Evolutionary conservation across 441 rosid genomes (phyloP), one percentile per base, ranked within the genome.

Genomic region (Populus hybrid): DNA sequence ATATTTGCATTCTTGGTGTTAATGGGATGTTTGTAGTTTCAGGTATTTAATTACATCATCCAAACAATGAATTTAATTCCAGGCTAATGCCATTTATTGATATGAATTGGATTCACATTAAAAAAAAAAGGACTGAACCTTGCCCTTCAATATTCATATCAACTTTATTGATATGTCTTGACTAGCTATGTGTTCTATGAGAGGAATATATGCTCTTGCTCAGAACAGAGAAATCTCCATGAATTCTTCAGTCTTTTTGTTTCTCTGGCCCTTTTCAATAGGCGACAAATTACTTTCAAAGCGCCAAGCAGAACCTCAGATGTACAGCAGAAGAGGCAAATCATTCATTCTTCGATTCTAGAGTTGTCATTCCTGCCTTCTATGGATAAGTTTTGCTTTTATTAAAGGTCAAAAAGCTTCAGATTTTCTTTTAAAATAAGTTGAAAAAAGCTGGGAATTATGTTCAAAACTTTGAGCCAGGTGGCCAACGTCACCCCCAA

Each of bases 321-420:
- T 78, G 74, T 36, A 42, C 5, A 75, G 71, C 72, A 63, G 56
- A 16, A 56, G 84, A 72, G 40, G 8, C 24, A 59, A 29, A 3
- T 72, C 10, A 9, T 38, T 31, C 56, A 26, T 29, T 10, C 14
- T 64, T 73, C 12, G 9, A 56, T 40, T 23, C 14, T 65, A 6
- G 0, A 42, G 67, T 42, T 35, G 26, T 69, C 65, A 29, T 72
- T 33, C 31, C n/a, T 7, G 5, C 38, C 40, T 16, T 31, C 28
- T 8, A 31, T 38, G 45, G 77, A 80, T 73, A 61, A 50, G 74
- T 73, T 78, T 40, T 36, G 50, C 68, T 77, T 69, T 64, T 35
- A 26, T 70, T 56, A 76, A 64, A 80, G 69, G 82, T 78, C 76
- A 80, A 82, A 80, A 82, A 68, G 81, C 36, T 18, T 26, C 4